Base-by-base conservation (phyloP, 208 protist species). In the Acanthamoeba triangularis region DNA sequence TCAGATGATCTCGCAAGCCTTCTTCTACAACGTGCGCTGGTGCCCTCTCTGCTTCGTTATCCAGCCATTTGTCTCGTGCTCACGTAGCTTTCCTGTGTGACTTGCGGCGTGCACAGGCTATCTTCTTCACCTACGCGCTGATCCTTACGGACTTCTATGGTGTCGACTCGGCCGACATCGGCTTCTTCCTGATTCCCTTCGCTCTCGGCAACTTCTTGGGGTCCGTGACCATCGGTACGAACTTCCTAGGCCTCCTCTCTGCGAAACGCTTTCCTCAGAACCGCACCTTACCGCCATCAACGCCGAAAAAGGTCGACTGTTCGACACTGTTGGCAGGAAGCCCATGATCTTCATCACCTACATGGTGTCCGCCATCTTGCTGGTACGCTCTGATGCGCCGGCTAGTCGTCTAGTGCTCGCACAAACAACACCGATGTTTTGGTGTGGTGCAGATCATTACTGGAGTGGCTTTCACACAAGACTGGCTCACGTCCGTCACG, bases 261-360 rank as follows among this genome's bases (percentile, higher is more conserved):
- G 47, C 82, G 25, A 7, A 1, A 49, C 30, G n/a, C 82, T 13
- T 44, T 23, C n/a, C 37, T 90, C 49, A 49, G 5, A 23, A 33
- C 18, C 56, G 44, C 5, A 3, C 20, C 49, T 88, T 2, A 49
- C 1, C 72, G 18, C 11, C 69, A 28, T 6, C n/a, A 78, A 16
- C 30, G 11, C n/a, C 72, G 25, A 35, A 72, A 10, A 8, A 82
- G 90, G 91, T 35, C 65, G 91, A n/a, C 52, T 95, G 33, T 95
- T 95, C 35, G 91, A 95, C n/a, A 95, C 91, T 1, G 74, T 95
- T 30, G 91, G 91, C 23, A 63, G 91, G 11, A 95, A 95, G 91
- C 67, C 67, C 20, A 95, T 95, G 91, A 95, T 95, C 56, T 80
- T 85, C 61, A 74, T 95, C 72, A 95, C 91, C 52, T 95, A 95